These are phyloP conservation scores for Aquanectria penicillioides DNA, from an alignment of 2,329 filamentous ascomycete genomes.

Conservation along the genomic window DNA sequence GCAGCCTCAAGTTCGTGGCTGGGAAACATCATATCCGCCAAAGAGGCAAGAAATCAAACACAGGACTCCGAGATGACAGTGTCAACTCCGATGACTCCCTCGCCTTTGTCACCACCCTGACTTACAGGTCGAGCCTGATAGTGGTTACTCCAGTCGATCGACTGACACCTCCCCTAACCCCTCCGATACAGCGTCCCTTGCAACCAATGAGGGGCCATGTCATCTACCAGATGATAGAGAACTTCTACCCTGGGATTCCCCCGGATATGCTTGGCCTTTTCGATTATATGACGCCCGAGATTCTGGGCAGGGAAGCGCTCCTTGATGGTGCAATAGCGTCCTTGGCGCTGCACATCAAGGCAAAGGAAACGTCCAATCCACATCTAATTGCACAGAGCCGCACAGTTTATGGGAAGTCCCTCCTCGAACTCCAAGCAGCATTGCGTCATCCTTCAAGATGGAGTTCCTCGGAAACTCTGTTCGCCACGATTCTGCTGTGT, in stretches of 20 bases:
- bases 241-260: conserved; percentile 30
- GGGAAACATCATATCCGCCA: conserved; percentile 52
- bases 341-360: conserved; percentile 50
- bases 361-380: conserved; percentile 46
- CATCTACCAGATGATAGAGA: conserved; percentile 45
- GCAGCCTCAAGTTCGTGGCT: conserved; percentile 51
- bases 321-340: conserved; percentile 52
- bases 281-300: conserved; percentile 39
- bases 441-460: conserved; percentile 51
- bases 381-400: conserved; percentile 48
- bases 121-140: not conserved
- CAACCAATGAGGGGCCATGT: conserved; percentile 43
- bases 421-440: conserved; percentile 48
- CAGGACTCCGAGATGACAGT: conserved; percentile 8
- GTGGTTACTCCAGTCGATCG: conserved; percentile 16
- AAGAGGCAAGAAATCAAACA: conserved; percentile 32
- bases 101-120: conserved; percentile 1
- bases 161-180: conserved; percentile 14
- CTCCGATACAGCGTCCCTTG: conserved; percentile 21
- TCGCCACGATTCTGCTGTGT: conserved; percentile 52
- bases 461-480: conserved; percentile 53
- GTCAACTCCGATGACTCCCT: conserved; percentile 29
- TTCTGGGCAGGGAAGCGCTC: conserved; percentile 47
- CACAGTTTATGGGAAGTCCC: conserved; percentile 50
- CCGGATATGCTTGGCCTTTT: conserved; percentile 40